phyloP scores from a whole-genome alignment of 164 flowering plant species.

The Paratinospora sagittata region DNA sequence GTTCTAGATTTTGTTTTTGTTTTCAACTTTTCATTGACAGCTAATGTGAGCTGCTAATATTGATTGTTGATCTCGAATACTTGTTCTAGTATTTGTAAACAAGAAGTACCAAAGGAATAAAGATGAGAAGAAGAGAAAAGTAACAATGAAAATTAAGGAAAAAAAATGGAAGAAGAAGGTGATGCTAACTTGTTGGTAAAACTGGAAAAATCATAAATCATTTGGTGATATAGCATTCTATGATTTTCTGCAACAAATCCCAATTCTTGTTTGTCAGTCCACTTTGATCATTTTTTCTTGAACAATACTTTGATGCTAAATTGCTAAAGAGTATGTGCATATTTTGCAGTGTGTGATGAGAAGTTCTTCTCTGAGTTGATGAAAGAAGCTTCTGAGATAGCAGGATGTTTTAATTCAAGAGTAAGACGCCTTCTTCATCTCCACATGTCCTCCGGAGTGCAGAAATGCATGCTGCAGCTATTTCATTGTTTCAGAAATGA shows the following conservation, averaged over 20 bases:
- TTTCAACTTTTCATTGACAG: neutral
- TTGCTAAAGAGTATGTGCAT: constrained; percentile 1
- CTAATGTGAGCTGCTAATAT: neutral
- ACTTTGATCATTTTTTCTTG: neutral
- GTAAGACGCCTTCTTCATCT: constrained; percentile 64
- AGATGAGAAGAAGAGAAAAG: too few species aligned
- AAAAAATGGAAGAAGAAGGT: neutral
- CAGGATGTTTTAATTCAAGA: constrained; percentile 65
- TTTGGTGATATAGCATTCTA: too few species aligned
- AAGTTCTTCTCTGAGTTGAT: constrained; percentile 72
- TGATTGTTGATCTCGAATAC: neutral
- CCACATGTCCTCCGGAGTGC: constrained; percentile 50
- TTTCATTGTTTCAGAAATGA: constrained; percentile 49
- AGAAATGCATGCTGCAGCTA: constrained; percentile 39
- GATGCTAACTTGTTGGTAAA: neutral
- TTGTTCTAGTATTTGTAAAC: neutral
- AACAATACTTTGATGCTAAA: neutral
- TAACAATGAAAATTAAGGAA: neutral
- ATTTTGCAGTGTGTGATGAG: constrained; percentile 66
- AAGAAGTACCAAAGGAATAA: too few species aligned
- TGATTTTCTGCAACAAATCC: too few species aligned
- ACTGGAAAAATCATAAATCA: neutral
- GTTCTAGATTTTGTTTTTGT: too few species aligned
- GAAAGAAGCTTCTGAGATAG: constrained; percentile 74
- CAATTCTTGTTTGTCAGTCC: neutral